phyloP scores from a whole-genome alignment of 1,139 yeast genomes.

The Yamadazyma aaseri region DNA sequence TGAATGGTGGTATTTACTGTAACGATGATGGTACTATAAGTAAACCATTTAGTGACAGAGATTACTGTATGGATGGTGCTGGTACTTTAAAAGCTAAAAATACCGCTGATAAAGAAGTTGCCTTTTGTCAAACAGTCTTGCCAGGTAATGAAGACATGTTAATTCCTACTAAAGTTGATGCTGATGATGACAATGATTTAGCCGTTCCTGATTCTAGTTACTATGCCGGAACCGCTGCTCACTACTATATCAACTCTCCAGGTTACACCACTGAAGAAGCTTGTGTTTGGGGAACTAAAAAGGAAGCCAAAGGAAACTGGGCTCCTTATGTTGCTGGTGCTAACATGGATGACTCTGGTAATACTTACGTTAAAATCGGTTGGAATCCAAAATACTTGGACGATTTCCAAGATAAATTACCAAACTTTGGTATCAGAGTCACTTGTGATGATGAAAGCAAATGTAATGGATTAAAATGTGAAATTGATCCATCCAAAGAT shows the following conservation, averaged over 20 bases:
- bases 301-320: constrained; percentile 82
- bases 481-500: constrained; percentile 66
- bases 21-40: constrained; percentile 64
- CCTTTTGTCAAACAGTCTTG: constrained; percentile 88
- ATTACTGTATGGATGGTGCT: constrained; percentile 72
- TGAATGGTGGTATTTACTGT: constrained; percentile 81
- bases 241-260: constrained; percentile 82
- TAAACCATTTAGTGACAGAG: constrained; percentile 57
- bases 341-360: constrained; percentile 65
- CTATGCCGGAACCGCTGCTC: constrained; percentile 80
- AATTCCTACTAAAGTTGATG: constrained; percentile 69
- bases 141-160: constrained; percentile 95
- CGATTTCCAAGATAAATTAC: constrained; percentile 52
- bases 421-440: constrained; percentile 70
- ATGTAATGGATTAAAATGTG: constrained; percentile 77
- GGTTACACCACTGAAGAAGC: constrained; percentile 77
- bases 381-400: constrained; percentile 88
- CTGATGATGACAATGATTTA: constrained; percentile 46
- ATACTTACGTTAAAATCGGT: constrained; percentile 79
- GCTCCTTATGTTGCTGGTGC: constrained; percentile 92
- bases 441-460: constrained; percentile 65
- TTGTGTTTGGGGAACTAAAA: constrained; percentile 78
- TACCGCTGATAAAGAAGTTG: constrained; percentile 54
- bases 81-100: constrained; percentile 68
- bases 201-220: constrained; percentile 84